A percentile compares a stretch with the other conserved stretches of the same genome.
Evolutionary conservation across 1,284 basidiomycete genomes (phyloP).

Genomic region (Irpex rosettiformis): DNA sequence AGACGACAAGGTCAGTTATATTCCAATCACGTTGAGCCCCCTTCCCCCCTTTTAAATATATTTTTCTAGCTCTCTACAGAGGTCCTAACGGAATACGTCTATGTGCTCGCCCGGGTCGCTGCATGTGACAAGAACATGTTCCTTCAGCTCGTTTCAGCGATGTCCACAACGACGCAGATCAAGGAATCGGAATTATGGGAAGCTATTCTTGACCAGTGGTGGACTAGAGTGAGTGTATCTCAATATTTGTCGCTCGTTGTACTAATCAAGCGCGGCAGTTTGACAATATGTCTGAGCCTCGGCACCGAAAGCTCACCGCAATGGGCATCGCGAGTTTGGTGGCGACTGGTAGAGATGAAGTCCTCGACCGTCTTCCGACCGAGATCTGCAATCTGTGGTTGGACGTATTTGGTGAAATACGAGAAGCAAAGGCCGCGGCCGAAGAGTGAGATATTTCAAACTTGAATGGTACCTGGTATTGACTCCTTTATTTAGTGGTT

Average conservation of each 20-base stretch:
- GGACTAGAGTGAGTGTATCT: slow-evolving; percentile 54
- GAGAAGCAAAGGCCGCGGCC: slow-evolving; percentile 52
- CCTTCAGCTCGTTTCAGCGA: slow-evolving; percentile 60
- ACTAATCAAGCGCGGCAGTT: too few species aligned
- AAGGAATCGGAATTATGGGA: slow-evolving; percentile 59
- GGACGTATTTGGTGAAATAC: slow-evolving; percentile 86
- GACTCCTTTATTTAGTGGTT: too few species aligned
- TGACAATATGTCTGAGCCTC: slow-evolving; percentile 79
- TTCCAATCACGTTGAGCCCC: neutral
- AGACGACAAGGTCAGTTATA: slow-evolving; percentile 54
- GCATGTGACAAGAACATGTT: slow-evolving; percentile 63
- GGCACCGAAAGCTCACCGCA: slow-evolving; percentile 68
- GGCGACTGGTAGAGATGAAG: slow-evolving; percentile 63
- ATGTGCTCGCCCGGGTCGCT: slow-evolving; percentile 66
- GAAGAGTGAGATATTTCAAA: slow-evolving; percentile 10
- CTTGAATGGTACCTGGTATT: too few species aligned
- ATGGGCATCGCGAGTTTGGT: slow-evolving; percentile 73
- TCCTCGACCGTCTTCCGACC: slow-evolving; percentile 63
- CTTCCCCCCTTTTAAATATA: slow-evolving; percentile 2
- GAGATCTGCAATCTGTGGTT: slow-evolving; percentile 89
- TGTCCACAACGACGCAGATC: slow-evolving; percentile 43
- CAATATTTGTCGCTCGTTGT: too few species aligned
- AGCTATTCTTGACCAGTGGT: slow-evolving; percentile 73
- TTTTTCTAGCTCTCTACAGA: slow-evolving; percentile 41
- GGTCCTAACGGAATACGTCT: slow-evolving; percentile 64